A percentile compares a stretch with the other conserved stretches of the same genome.
Evolutionary conservation across 2,329 filamentous ascomycete genomes (phyloP).

Genomic region (Paraphaeosphaeria minitans): DNA sequence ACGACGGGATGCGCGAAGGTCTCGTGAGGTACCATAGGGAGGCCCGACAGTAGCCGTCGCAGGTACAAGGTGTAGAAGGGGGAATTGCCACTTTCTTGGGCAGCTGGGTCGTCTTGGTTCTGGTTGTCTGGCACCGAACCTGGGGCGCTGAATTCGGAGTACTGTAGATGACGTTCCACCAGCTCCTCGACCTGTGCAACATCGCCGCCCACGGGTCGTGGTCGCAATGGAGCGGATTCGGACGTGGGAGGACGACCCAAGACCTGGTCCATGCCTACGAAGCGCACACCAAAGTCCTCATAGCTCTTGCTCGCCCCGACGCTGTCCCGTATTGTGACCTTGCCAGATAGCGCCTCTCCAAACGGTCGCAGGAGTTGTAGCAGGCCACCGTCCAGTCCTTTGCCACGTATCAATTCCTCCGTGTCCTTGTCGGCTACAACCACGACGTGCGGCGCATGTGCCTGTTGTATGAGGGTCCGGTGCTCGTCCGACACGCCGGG

Average conservation of each 20-base stretch:
- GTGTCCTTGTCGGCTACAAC: slow-evolving; percentile 88
- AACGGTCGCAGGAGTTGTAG: slow-evolving; percentile 88
- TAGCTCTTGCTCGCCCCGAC: slow-evolving; percentile 80
- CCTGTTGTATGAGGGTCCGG: slow-evolving; percentile 72
- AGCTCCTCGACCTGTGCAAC: slow-evolving; percentile 78
- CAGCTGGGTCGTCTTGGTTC: slow-evolving; percentile 35
- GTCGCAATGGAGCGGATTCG: slow-evolving; percentile 26
- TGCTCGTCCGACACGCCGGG: slow-evolving; percentile 60
- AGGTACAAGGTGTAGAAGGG: slow-evolving; percentile 87
- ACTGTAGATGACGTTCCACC: slow-evolving; percentile 77
- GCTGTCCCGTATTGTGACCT: slow-evolving; percentile 89
- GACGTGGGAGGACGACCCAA: slow-evolving; percentile 45
- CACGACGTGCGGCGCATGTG: slow-evolving; percentile 87
- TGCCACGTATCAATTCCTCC: slow-evolving; percentile 76
- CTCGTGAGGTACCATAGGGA: slow-evolving; percentile 82
- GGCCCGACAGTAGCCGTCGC: slow-evolving; percentile 77
- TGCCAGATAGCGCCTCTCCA: slow-evolving; percentile 84
- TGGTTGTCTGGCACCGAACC: slow-evolving; percentile 50
- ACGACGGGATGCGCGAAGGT: slow-evolving; percentile 95
- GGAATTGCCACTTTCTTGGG: slow-evolving; percentile 56
- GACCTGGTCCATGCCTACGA: slow-evolving; percentile 70
- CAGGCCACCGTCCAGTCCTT: slow-evolving; percentile 82
- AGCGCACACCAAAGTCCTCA: slow-evolving; percentile 90
- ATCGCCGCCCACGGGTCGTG: slow-evolving; percentile 55
- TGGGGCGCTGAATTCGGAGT: slow-evolving; percentile 64